These are phyloP conservation scores for Zasmidium angulare DNA, from an alignment of 2,329 filamentous ascomycete species.

Conservation along the genomic window DNA sequence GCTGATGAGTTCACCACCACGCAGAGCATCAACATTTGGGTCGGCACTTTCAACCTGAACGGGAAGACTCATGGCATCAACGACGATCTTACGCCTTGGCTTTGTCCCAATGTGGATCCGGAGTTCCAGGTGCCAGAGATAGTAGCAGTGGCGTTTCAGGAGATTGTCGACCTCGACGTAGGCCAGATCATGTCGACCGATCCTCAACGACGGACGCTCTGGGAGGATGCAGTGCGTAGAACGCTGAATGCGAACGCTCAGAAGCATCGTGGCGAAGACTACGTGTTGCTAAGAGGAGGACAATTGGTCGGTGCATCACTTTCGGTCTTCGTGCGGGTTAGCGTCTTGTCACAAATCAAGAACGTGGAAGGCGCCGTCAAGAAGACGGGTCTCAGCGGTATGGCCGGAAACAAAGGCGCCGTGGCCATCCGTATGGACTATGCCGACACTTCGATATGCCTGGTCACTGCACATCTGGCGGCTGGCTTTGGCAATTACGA, in stretches of 20 bases:
- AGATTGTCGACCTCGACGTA: conserved; percentile 96
- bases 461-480: conserved; percentile 93
- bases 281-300: conserved; percentile 85
- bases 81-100: conserved; percentile 80
- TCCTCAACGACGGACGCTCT: conserved; percentile 76
- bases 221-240: conserved; percentile 78
- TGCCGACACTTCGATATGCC: conserved; percentile 87
- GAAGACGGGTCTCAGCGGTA: conserved; percentile 92
- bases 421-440: conserved; percentile 96
- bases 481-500: conserved; percentile 97
- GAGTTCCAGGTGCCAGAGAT: conserved; percentile 73
- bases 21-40: conserved; percentile 74
- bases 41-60: conserved; percentile 94
- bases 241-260: conserved; percentile 73
- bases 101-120: conserved; percentile 65
- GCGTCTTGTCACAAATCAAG: conserved; percentile 77
- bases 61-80: conserved; percentile 76
- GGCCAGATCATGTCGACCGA: conserved; percentile 99
- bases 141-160: conserved; percentile 89
- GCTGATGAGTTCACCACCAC: conserved; percentile 71
- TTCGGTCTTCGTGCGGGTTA: conserved; percentile 84
- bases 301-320: conserved; percentile 93
- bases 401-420: conserved; percentile 96
- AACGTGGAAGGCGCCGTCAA: conserved; percentile 96
- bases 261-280: conserved; percentile 67